Base-by-base conservation (phyloP, 257 asterid genomes). In the Cinchona pubescens region DNA sequence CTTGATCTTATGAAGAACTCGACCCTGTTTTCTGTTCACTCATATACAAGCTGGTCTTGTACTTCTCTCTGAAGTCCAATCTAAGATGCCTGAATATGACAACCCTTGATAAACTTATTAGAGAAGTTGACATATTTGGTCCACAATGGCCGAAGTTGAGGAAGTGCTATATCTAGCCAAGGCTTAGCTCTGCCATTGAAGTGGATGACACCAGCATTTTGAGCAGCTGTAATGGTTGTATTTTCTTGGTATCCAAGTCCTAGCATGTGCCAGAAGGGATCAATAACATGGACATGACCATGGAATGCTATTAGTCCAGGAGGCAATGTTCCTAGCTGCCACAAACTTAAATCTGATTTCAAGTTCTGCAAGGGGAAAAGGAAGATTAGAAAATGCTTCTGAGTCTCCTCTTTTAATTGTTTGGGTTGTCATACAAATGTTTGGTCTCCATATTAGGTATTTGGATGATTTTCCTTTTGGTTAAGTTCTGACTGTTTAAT, bases 171-270 rank as follows among this genome's bases (percentile, higher is more conserved):
- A 67, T 94, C 98, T 12, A 94, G 90, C 98, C 98, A 94, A 73
- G 98, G 98, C 87, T 94, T 94, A 76, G 98, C 97, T 87, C 97
- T 83, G 56, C 98, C 98, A 68, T 94, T 94, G 79, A 88, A 92
- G 81, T 94, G 98, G 80, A 92, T 67, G 25, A 94, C 98, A 9
- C 89, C 98, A 18, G 98, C 98, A 70, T 77, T 83, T 81, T 85
- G 86, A 80, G 95, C 97, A 71, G 83, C 90, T 51, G 82, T 85
- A 65, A 87, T 35, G 37, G 91, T 87, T 32, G 97, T 92, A 78
- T 89, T 92, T 16, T 90, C 97, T 81, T 94, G 97, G 82, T 94
- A 94, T 1, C 98, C 98, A 19, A 94, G 87, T 75, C 98, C 98
- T 38, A 90, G 85, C 96, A 92, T 92, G 90, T 94, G 97, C 98